Evolutionary conservation across 2,329 filamentous ascomycete species (phyloP).

Genomic region (Ascochyta pisi): DNA sequence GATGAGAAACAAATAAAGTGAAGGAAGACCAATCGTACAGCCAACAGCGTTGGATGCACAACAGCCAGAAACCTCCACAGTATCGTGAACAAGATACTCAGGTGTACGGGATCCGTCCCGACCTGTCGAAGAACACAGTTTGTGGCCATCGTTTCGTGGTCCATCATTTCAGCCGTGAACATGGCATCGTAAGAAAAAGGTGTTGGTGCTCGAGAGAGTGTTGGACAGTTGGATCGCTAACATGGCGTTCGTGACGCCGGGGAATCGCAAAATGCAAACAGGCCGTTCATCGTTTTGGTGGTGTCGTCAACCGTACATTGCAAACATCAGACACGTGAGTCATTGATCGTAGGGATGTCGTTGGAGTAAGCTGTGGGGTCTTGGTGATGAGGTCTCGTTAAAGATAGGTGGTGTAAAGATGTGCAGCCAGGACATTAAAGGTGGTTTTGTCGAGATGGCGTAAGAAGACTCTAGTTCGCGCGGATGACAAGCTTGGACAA

Average conservation of each 20-base stretch:
- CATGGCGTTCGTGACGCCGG: conserved; percentile 46
- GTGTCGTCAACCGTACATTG: conserved; percentile 45
- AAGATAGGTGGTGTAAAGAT: conserved; percentile 23
- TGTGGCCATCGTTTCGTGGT: conserved; percentile 32
- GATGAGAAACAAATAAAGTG: conserved; percentile 33
- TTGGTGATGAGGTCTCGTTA: conserved; percentile 37
- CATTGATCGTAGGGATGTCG: conserved; percentile 39
- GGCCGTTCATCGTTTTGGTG: conserved; percentile 42
- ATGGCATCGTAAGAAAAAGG: conserved; percentile 35
- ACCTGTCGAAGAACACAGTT: conserved; percentile 15
- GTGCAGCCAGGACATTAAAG: conserved; percentile 28
- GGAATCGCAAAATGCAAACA: conserved; percentile 47
- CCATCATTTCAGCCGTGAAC: conserved; percentile 39
- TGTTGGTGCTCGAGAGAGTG: conserved; percentile 34
- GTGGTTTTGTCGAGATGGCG: conserved; percentile 17
- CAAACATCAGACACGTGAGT: conserved; percentile 43
- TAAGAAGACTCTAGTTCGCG: conserved; percentile 68
- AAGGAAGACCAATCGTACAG: conserved; percentile 19
- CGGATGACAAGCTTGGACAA: conserved; percentile 95
- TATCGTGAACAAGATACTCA: conserved; percentile 19
- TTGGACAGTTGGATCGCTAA: conserved; percentile 44
- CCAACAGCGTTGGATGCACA: conserved; percentile 15
- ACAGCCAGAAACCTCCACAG: conserved; percentile 1
- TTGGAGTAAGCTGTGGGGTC: conserved; percentile 34
- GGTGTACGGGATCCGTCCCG: conserved; percentile 8